Base-by-base conservation (phyloP, 2,329 filamentous ascomycete genomes). In the Botrytis pseudocinerea region DNA sequence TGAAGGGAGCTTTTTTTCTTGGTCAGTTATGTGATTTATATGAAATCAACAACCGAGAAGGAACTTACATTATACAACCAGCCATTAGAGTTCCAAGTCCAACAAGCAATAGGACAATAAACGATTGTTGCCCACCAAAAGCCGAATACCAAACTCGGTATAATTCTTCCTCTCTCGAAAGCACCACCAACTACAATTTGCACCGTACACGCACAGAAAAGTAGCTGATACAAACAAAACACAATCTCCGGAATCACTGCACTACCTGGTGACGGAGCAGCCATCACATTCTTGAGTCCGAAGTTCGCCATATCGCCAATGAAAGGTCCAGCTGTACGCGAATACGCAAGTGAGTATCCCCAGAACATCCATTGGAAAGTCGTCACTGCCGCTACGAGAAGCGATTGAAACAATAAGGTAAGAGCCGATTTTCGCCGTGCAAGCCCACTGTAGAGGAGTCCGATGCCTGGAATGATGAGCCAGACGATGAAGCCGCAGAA, bases 11-110 rank as follows among this genome's bases (percentile, higher is more conserved):
- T 71, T 22, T 32, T 28, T 63, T 2, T 6, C 35, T 16, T 25
- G 1, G 20, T 64, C 20, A 71, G n/a, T 40, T 18, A 51, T 35
- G 6, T 18, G 5, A 16, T 28, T 9, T 12, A 2, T 3, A 6
- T 1, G 1, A 25, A 32, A 22, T 20, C 16, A 1, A 9, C 46
- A 20, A 9, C 1, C 1, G 1, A 12, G 2, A 25, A 61, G 35
- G 7, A 25, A 32, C 69, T 54, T 25, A 64, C 69, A 35, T 90
- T 87, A 80, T 84, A 90, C 0, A 91, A 82, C 89, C 90, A 92
- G 18, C 90, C 89, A 70, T 86, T 87, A n/a, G 85, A 78, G 77
- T 91, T 91, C 90, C 90, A 92, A 6, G 88, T 90, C 89, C 89
- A 91, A 82, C 86, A 89, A 0, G 89, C 89, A 51, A 91, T 86